Evolutionary conservation across 2,329 filamentous ascomycete species (phyloP).

Genomic region (Leptosphaerulina australis): DNA sequence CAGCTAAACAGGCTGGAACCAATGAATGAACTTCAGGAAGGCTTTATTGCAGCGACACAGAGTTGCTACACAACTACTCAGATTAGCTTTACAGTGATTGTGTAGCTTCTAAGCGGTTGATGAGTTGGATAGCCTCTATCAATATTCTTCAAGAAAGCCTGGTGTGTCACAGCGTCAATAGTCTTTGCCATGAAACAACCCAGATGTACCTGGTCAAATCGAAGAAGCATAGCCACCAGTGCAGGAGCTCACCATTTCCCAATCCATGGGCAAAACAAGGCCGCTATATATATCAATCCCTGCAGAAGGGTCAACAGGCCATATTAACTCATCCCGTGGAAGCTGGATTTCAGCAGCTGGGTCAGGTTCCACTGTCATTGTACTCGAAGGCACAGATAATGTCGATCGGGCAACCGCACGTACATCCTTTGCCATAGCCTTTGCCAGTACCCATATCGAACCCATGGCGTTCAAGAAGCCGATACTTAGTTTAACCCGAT

Average conservation of each 20-base stretch:
- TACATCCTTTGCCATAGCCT: constrained; percentile 72
- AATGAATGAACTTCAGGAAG: no score
- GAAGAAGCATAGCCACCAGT: constrained; percentile 7
- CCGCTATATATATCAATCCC: constrained; percentile 44
- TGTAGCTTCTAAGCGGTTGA: no score
- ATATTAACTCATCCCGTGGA: constrained; percentile 38
- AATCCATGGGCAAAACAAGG: constrained; percentile 34
- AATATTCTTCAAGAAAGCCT: no score
- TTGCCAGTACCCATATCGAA: constrained; percentile 72
- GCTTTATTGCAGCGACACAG: no score
- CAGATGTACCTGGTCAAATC: background rate
- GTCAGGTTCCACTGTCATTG: constrained; percentile 15
- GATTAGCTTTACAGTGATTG: no score
- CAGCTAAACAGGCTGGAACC: no score
- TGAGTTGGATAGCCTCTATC: no score
- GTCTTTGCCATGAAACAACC: background rate
- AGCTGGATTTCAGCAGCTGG: constrained; percentile 32
- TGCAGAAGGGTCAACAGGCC: constrained; percentile 36
- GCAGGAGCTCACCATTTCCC: constrained; percentile 14
- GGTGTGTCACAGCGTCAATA: background rate
- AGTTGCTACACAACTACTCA: no score
- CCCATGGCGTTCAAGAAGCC: constrained; percentile 72
- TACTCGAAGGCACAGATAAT: constrained; percentile 36
- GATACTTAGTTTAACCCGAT: constrained; percentile 78
- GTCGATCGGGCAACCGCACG: constrained; percentile 76